Conservation (phyloP, 805 yeast genomes). For the Kuraishia ogatae region DNA sequence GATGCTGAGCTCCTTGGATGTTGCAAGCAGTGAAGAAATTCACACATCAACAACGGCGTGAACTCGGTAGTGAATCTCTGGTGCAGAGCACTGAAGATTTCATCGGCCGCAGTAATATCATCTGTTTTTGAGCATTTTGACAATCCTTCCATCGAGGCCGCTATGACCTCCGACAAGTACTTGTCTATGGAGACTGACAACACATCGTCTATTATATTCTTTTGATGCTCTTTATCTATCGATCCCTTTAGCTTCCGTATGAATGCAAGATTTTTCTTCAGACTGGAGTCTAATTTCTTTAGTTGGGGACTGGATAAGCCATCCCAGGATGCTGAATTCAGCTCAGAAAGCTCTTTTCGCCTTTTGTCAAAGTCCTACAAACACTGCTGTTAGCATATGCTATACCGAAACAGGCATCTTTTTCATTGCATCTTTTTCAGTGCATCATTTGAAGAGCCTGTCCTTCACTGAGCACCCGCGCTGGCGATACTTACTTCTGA, state of each 20-base stretch:
- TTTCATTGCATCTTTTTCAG: no score
- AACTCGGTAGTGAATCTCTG: slow-evolving; percentile 57
- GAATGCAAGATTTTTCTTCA: slow-evolving; percentile 77
- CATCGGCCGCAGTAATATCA: slow-evolving; percentile 58
- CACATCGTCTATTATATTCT: slow-evolving; percentile 50
- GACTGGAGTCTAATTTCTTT: slow-evolving; percentile 51
- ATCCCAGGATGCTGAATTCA: slow-evolving; percentile 45
- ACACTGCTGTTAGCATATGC: not conserved
- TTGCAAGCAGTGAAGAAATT: slow-evolving; percentile 31
- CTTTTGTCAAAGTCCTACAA: slow-evolving; percentile 6
- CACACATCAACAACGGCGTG: slow-evolving; percentile 37
- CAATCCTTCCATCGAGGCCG: slow-evolving; percentile 57
- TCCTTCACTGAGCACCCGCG: no score
- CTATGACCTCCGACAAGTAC: slow-evolving; percentile 61
- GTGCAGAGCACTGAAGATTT: slow-evolving; percentile 63
- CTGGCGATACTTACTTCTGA: not conserved
- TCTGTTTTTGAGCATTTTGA: slow-evolving; percentile 39
- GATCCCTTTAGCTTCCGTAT: slow-evolving; percentile 59
- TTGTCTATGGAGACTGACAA: slow-evolving; percentile 57
- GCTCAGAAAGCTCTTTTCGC: slow-evolving; percentile 23
- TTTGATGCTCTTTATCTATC: slow-evolving; percentile 41
- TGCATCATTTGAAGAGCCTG: no score
- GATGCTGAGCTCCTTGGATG: slow-evolving; percentile 18
- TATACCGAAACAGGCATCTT: no score
- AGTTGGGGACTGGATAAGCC: slow-evolving; percentile 30